These are phyloP conservation scores for Plantago elongata DNA, from an alignment of 257 asterid genomes.

Conservation along the genomic window DNA sequence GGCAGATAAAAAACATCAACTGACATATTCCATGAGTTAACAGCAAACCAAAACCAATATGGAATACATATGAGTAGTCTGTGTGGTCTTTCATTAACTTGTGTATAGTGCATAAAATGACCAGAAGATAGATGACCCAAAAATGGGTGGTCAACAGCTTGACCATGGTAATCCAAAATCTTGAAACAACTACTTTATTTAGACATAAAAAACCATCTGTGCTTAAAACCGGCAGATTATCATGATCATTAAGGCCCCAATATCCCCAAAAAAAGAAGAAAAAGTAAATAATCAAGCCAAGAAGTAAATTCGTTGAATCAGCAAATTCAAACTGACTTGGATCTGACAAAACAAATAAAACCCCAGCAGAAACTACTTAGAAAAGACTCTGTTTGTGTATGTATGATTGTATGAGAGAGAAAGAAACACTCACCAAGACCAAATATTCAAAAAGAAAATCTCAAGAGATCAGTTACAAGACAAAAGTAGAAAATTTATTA, in stretches of 20 bases:
- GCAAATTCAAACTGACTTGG: conserved; percentile 23
- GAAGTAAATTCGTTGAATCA: conserved; percentile 12
- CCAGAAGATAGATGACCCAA: conserved; percentile 24
- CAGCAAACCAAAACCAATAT: not conserved
- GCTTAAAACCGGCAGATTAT: conserved; percentile 22
- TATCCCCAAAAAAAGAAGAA: conserved; percentile 18
- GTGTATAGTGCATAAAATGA: conserved; percentile 41
- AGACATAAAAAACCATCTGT: conserved; percentile 19
- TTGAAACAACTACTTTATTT: conserved; percentile 16
- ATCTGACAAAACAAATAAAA: conserved; percentile 34
- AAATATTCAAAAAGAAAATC: conserved; percentile 10
- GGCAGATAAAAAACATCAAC: not conserved
- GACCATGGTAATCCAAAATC: conserved; percentile 21
- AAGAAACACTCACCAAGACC: conserved; percentile 11
- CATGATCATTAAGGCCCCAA: conserved; percentile 21
- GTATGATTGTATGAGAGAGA: conserved; percentile 9
- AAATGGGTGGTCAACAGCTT: conserved; percentile 23
- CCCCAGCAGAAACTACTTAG: conserved; percentile 2
- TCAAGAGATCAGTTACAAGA: not conserved
- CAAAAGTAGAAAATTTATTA: conserved; percentile 21
- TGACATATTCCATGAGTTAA: not conserved
- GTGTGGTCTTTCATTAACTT: conserved; percentile 13
- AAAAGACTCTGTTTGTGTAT: conserved; percentile 12
- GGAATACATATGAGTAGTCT: not conserved
- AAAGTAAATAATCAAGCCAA: conserved; percentile 14